Evolutionary conservation across 192 early-diverging fungal species (phyloP).

Genomic region (Gaertneriomyces sp.): DNA sequence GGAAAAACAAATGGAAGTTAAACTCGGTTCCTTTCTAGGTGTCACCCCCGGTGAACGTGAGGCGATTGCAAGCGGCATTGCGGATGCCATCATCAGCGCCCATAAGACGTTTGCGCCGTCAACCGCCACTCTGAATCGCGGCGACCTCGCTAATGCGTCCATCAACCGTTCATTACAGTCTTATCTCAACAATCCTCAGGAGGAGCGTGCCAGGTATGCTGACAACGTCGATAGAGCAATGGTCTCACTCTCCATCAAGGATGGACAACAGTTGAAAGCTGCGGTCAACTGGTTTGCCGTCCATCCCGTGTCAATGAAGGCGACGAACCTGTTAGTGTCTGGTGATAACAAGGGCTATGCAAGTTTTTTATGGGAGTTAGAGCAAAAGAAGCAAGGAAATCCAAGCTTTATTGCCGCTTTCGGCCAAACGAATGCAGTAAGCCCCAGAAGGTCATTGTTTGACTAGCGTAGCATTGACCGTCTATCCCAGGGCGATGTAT

Average conservation of each 20-base stretch:
- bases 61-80: constrained; percentile 35
- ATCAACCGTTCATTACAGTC: constrained; percentile 40
- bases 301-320: constrained; percentile 43
- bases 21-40: neutral
- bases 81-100: constrained; percentile 35
- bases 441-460: constrained; percentile 1
- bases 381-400: constrained; percentile 18
- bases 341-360: constrained; percentile 55
- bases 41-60: constrained; percentile 33
- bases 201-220: constrained; percentile 39
- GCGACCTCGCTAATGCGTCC: constrained; percentile 28
- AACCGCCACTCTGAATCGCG: constrained; percentile 21
- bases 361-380: constrained; percentile 37
- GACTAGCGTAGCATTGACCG: neutral
- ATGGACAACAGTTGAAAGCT: constrained; percentile 6
- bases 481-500: constrained; percentile 41
- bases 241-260: constrained; percentile 15
- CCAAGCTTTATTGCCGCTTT: constrained; percentile 46
- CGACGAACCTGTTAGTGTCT: constrained; percentile 28
- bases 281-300: constrained; percentile 45
- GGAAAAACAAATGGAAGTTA: too few species aligned
- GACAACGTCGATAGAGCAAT: constrained; percentile 35
- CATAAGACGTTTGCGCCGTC: constrained; percentile 31
- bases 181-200: constrained; percentile 40
- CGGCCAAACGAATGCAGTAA: constrained; percentile 41